Evolutionary conservation across 148 eudicot genomes (phyloP).

Genomic region (Diospyros lotus): DNA sequence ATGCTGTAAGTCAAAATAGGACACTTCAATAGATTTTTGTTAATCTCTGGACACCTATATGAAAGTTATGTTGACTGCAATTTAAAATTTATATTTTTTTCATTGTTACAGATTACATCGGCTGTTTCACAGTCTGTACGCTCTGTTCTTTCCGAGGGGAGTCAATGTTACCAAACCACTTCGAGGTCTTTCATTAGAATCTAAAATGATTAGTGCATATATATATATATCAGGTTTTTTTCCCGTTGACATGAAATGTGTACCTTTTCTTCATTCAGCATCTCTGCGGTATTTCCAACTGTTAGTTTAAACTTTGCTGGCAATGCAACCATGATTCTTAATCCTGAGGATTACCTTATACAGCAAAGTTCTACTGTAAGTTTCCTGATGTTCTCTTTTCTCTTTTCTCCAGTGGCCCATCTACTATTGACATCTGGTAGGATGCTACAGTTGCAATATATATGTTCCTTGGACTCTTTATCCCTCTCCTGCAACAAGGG

Average conservation of each 20-base stretch:
- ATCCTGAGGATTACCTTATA: slow-evolving; percentile 72
- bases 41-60: neutral
- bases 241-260: slow-evolving; percentile 1
- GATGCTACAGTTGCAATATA: too few species aligned
- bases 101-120: slow-evolving; percentile 43
- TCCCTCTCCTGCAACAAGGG: too few species aligned
- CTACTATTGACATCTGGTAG: too few species aligned
- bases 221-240: neutral
- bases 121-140: slow-evolving; percentile 59
- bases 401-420: neutral
- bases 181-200: slow-evolving; percentile 47
- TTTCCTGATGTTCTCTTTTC: slow-evolving; percentile 1
- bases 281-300: slow-evolving; percentile 59
- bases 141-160: slow-evolving; percentile 61
- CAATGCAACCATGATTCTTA: slow-evolving; percentile 69
- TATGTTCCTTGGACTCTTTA: too few species aligned
- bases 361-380: slow-evolving; percentile 82
- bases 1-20: slow-evolving; percentile 49
- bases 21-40: neutral
- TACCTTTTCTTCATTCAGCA: slow-evolving; percentile 33
- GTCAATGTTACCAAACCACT: slow-evolving; percentile 61
- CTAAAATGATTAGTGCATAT: neutral
- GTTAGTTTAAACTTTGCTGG: slow-evolving; percentile 76
- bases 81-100: neutral
- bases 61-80: neutral